phyloP scores from a whole-genome alignment of 192 early-diverging fungal species.

The Coemansia sp. region DNA sequence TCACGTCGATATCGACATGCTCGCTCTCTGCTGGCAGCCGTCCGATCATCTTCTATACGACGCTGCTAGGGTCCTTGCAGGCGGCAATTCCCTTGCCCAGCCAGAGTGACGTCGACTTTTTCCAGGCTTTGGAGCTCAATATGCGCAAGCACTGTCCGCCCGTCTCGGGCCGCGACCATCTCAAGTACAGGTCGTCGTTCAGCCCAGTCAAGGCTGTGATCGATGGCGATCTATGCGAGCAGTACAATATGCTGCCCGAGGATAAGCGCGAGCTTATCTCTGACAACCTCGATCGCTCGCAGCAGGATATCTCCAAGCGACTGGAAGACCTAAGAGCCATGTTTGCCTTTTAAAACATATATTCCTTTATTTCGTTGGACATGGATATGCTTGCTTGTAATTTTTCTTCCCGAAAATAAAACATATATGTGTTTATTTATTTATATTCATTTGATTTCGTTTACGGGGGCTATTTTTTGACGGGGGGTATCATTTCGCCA shows the following conservation, averaged over 20 bases:
- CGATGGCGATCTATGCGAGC: constrained; percentile 95
- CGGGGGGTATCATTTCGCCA: too few relatives aligned
- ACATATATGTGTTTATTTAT: constrained; percentile 6
- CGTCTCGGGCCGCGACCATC: constrained; percentile 83
- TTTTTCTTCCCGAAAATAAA: too few relatives aligned
- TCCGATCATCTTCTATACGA: constrained; percentile 84
- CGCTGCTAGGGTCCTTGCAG: constrained; percentile 80
- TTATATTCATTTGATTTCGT: too few relatives aligned
- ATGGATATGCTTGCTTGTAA: too few relatives aligned
- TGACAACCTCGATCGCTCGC: constrained; percentile 81
- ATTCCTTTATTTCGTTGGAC: too few relatives aligned
- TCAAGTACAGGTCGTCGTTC: constrained; percentile 76
- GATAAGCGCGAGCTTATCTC: constrained; percentile 58
- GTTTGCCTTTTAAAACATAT: constrained; percentile 50
- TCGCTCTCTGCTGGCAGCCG: constrained; percentile 80
- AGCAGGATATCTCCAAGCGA: constrained; percentile 85
- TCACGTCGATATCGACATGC: constrained; percentile 76
- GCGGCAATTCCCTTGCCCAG: constrained; percentile 83
- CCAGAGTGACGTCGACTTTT: constrained; percentile 90
- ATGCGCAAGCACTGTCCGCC: constrained; percentile 74
- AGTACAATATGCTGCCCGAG: constrained; percentile 46
- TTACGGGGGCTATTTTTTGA: too few relatives aligned
- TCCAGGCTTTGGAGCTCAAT: constrained; percentile 87
- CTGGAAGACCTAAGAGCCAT: constrained; percentile 83
- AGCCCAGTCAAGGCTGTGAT: constrained; percentile 68